A percentile compares a stretch with the other conserved stretches of the same genome.
These are phyloP conservation scores for Rhizopogon rudus DNA, from an alignment of 768 basidiomycete genomes.

Conservation along the genomic window DNA sequence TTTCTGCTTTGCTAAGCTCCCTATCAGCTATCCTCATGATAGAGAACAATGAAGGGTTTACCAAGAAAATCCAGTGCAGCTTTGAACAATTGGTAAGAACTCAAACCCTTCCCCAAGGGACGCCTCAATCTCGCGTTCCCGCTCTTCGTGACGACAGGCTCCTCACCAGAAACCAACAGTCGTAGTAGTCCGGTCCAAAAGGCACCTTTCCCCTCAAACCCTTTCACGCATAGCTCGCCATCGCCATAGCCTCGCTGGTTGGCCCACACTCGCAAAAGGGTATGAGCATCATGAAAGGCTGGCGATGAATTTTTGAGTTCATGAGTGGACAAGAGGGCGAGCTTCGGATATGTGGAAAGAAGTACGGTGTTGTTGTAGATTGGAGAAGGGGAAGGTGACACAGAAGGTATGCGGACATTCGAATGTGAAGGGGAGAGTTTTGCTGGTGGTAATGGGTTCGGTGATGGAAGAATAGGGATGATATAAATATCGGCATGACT, in stretches of 20 bases:
- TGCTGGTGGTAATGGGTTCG: slow-evolving; percentile 60
- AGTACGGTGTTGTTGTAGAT: slow-evolving; percentile 77
- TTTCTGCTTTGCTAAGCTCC: slow-evolving; percentile 59
- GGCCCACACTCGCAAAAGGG: slow-evolving; percentile 87
- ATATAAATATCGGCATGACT: slow-evolving; percentile 70
- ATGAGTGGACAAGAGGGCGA: slow-evolving; percentile 38
- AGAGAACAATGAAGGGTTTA: slow-evolving; percentile 28
- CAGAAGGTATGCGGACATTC: slow-evolving; percentile 48
- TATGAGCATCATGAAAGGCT: slow-evolving; percentile 67
- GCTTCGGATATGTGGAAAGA: slow-evolving; percentile 30
- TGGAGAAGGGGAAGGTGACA: slow-evolving; percentile 52
- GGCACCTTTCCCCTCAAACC: slow-evolving; percentile 63
- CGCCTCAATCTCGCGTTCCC: slow-evolving; percentile 35
- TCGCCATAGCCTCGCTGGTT: slow-evolving; percentile 76
- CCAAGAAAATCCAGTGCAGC: slow-evolving; percentile 82
- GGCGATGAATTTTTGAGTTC: slow-evolving; percentile 48
- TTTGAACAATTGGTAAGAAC: slow-evolving; percentile 87
- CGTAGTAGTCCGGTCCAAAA: slow-evolving; percentile 68
- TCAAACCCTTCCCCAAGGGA: slow-evolving; percentile 74
- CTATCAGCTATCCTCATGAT: slow-evolving; percentile 8
- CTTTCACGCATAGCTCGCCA: slow-evolving; percentile 54
- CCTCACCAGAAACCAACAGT: slow-evolving; percentile 64
- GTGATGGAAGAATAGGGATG: slow-evolving; percentile 57
- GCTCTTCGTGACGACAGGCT: slow-evolving; percentile 29
- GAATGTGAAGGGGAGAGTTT: slow-evolving; percentile 71